Conservation (phyloP, 2,329 filamentous ascomycete species). For the Trichoderma asperellum region DNA sequence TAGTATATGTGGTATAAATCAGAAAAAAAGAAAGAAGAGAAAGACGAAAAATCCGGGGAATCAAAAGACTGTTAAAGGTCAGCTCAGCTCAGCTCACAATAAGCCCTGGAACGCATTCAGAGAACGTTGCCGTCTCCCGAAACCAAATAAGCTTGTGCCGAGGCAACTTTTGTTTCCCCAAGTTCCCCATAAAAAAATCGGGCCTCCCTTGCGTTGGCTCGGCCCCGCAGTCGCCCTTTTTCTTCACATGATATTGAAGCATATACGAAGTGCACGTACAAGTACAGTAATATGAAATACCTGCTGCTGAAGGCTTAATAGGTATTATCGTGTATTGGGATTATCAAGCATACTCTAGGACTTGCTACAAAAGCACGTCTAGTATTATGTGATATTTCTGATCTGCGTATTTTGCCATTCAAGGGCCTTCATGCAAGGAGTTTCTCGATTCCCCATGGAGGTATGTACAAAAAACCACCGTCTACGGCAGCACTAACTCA, state of each 20-base stretch:
- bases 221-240: neutral
- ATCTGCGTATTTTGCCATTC: neutral
- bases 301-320: neutral
- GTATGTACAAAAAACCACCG: neutral
- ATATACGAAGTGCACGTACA: neutral
- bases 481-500: neutral
- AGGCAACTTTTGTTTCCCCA: neutral
- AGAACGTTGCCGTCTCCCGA: neutral
- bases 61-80: neutral
- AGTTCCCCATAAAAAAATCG: neutral
- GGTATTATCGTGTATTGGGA: too few species aligned
- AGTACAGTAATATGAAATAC: neutral
- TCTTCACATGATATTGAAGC: neutral
- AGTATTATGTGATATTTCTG: neutral
- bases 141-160: conserved; percentile 4
- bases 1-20: neutral
- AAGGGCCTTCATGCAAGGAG: neutral
- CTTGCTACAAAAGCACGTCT: neutral
- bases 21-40: neutral
- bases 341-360: neutral
- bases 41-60: neutral
- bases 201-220: conserved; percentile 4
- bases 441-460: neutral
- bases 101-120: neutral
- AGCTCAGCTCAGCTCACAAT: neutral